These are phyloP conservation scores for Apiotrichum akiyoshidainum DNA, from an alignment of 1,284 basidiomycete genomes.

Conservation along the genomic window DNA sequence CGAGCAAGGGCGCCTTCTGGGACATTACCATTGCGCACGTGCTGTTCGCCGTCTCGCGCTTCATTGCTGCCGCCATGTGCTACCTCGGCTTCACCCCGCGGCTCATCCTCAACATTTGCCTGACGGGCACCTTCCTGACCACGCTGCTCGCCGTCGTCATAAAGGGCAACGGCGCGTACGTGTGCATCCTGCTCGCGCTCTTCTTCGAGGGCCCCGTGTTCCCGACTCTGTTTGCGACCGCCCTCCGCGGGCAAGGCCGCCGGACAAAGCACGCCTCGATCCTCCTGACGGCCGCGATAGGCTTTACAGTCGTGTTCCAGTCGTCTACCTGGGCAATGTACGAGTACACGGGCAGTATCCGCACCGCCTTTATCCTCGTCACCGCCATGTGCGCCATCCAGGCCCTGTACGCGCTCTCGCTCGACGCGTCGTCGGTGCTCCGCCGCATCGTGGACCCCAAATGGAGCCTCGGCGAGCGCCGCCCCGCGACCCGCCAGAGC, in stretches of 20 bases:
- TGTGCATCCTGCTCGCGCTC: slow-evolving; percentile 33
- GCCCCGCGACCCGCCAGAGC: neutral
- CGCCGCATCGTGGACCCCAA: slow-evolving; percentile 36
- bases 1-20: slow-evolving; percentile 27
- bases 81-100: slow-evolving; percentile 44
- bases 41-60: slow-evolving; percentile 38
- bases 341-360: slow-evolving; percentile 10
- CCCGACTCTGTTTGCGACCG: slow-evolving; percentile 46
- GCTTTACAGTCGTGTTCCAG: slow-evolving; percentile 33
- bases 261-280: slow-evolving; percentile 40
- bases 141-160: slow-evolving; percentile 34
- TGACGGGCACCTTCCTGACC: slow-evolving; percentile 36
- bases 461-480: slow-evolving; percentile 14
- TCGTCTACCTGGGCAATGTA: slow-evolving; percentile 31
- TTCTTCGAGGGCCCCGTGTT: slow-evolving; percentile 49
- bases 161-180: slow-evolving; percentile 24
- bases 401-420: slow-evolving; percentile 25
- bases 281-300: slow-evolving; percentile 33
- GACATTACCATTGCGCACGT: slow-evolving; percentile 33
- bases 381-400: slow-evolving; percentile 24
- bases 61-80: slow-evolving; percentile 34
- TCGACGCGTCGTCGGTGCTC: slow-evolving; percentile 20
- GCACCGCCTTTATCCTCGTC: slow-evolving; percentile 23
- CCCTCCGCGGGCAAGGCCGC: slow-evolving; percentile 39
- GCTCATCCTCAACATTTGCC: slow-evolving; percentile 33